Base-by-base conservation (phyloP, 2,329 filamentous ascomycete species). In the Aureobasidium sp. region DNA sequence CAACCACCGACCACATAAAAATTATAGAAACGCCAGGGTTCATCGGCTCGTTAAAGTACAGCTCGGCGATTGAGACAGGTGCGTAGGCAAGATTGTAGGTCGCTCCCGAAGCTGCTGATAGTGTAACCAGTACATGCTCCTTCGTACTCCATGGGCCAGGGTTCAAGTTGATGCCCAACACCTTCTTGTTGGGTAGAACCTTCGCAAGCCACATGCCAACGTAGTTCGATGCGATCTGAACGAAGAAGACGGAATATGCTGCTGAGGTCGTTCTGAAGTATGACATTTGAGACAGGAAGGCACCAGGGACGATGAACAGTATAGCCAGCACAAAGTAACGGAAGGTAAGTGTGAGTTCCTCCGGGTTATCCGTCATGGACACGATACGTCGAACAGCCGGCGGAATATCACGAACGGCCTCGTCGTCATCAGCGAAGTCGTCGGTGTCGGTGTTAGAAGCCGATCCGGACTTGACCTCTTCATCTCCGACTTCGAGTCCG, bases 211-310 rank as follows among this genome's bases (percentile, higher is more conserved):
- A 82, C 36, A 78, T 73, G 1, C 82, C 82, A 12, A 78, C 75
- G 62, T 84, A 84, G 66, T 83, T 82, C 51, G 77, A 81, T 0
- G 81, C 81, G 55, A 84, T 82, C 66, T 84, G 81, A 36, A 86
- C 83, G 64, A 86, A 86, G 69, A 85, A 85, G 52, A 86, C 78
- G 0, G 82, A 84, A 68, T 85, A 86, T 0, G 80, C 79, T 0
- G 82, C 81, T 47, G 78, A 78, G 0, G 83, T 85, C 1, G 83
- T 85, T 48, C 83, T 77, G 67, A 79, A 86, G 53, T 78, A 76
- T 64, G 78, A 79, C 77, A 84, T 80, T 67, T 82, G 79, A 5
- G 80, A 82, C 2, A 86, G 69, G 65, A 85, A 82, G 1, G 83
- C 83, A 2, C 83, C 83, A 0, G 83, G 82, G 0, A 79, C 75